Conservation (phyloP, 2,329 filamentous ascomycete genomes). For the Verticillium nonalfalfae region DNA sequence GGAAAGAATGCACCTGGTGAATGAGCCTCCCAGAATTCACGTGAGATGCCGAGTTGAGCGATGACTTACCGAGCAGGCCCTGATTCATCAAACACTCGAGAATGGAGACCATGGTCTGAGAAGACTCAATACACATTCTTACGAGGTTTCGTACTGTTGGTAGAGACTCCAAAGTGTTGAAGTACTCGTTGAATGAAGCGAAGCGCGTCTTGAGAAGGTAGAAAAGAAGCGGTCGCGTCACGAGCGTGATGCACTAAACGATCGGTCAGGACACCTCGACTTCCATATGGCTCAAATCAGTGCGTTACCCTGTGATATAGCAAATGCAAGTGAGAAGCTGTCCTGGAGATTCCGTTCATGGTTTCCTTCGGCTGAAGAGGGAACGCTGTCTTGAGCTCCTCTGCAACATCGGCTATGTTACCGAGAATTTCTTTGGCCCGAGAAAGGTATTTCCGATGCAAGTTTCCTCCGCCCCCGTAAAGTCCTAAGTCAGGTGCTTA, state of each 20-base stretch:
- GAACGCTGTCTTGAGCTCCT: slow-evolving; percentile 21
- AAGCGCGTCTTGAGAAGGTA: slow-evolving; percentile 24
- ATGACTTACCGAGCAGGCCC: slow-evolving; percentile 34
- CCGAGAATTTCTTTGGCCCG: slow-evolving; percentile 22
- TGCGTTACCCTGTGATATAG: slow-evolving; percentile 23
- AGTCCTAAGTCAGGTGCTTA: slow-evolving; percentile 13
- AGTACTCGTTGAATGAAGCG: slow-evolving; percentile 16
- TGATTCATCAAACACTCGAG: slow-evolving; percentile 36
- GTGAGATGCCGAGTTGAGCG: slow-evolving; percentile 1
- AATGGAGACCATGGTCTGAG: slow-evolving; percentile 26
- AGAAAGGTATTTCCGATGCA: slow-evolving; percentile 22
- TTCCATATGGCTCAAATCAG: not conserved
- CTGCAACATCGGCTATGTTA: slow-evolving; percentile 19
- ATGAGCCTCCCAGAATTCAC: slow-evolving; percentile 30
- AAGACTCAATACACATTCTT: slow-evolving; percentile 26
- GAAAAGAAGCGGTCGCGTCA: slow-evolving; percentile 21
- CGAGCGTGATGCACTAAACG: slow-evolving; percentile 23
- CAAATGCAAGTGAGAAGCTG: slow-evolving; percentile 22
- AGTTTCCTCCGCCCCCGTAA: slow-evolving; percentile 19
- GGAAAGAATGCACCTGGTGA: slow-evolving; percentile 26
- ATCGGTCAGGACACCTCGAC: accelerated
- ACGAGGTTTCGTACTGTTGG: slow-evolving; percentile 23
- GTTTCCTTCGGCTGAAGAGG: slow-evolving; percentile 19
- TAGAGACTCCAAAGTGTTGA: slow-evolving; percentile 28
- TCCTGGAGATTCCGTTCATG: slow-evolving; percentile 24